A percentile compares a stretch with the other conserved stretches of the same genome.
Conservation (phyloP, 1,284 basidiomycete genomes). For the Neonothopanus nambi region DNA sequence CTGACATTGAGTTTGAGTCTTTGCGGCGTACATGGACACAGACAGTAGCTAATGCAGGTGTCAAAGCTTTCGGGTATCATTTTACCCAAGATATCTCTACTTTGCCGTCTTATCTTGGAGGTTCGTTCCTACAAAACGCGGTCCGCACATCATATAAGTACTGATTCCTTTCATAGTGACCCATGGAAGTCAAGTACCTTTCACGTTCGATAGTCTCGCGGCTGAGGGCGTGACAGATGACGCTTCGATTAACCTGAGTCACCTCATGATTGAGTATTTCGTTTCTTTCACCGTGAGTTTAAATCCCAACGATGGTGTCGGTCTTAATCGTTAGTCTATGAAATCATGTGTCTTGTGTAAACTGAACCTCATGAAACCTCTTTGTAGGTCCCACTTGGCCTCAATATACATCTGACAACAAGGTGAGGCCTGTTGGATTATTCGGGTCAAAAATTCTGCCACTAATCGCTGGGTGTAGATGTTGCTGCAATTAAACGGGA, state of each 20-base stretch:
- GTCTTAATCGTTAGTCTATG: slow-evolving; percentile 32
- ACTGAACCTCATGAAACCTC: background rate
- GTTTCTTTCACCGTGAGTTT: slow-evolving; percentile 22
- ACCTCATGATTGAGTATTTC: slow-evolving; percentile 3
- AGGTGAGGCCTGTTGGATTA: slow-evolving; percentile 16
- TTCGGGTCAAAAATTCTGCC: background rate
- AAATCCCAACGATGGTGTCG: slow-evolving; percentile 49
- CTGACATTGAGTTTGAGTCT: background rate
- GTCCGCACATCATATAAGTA: background rate
- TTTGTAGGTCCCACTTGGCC: slow-evolving; percentile 36
- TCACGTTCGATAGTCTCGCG: background rate
- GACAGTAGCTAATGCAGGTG: slow-evolving; percentile 28
- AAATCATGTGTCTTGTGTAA: background rate
- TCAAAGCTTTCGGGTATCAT: background rate
- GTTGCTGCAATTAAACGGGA: slow-evolving; percentile 22
- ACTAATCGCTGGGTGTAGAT: background rate
- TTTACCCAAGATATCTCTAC: background rate
- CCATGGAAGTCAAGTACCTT: background rate
- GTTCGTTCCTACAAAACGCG: background rate
- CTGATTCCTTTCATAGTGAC: background rate
- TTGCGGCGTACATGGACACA: background rate
- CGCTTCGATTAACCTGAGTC: background rate
- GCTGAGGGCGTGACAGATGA: background rate
- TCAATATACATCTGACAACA: slow-evolving; percentile 28
- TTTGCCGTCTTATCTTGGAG: background rate